Evolutionary conservation across 768 basidiomycete species (phyloP).

Genomic region (Krasilnikovozyma curviuscula): DNA sequence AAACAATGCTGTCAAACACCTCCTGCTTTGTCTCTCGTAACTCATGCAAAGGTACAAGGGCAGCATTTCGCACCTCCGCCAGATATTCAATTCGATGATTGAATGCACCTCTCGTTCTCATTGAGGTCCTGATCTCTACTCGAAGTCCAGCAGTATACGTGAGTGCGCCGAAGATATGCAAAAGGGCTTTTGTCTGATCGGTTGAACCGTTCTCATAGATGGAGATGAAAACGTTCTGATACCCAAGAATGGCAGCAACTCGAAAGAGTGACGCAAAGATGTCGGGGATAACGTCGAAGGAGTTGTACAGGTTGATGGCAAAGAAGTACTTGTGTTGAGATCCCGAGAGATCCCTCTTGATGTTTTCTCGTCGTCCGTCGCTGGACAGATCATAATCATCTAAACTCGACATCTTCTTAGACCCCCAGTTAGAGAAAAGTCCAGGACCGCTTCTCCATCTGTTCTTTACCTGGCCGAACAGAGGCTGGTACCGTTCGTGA

Average conservation of each 20-base stretch:
- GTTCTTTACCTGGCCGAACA: constrained; percentile 60
- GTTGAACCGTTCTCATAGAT: constrained; percentile 99
- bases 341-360: constrained; percentile 19
- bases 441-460: constrained; percentile 22
- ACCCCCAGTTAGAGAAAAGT: constrained; percentile 4
- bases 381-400: no score
- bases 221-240: constrained; percentile 93
- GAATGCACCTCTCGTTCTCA: constrained; percentile 83
- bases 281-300: constrained; percentile 95
- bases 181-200: constrained; percentile 92
- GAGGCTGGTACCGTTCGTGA: constrained; percentile 58
- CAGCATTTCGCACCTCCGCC: constrained; percentile 98
- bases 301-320: constrained; percentile 98
- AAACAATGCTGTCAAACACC: constrained; percentile 87
- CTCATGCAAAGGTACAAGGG: constrained; percentile 87
- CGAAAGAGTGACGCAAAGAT: constrained; percentile 92
- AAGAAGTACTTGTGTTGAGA: constrained; percentile 94
- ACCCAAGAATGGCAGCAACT: constrained; percentile 74
- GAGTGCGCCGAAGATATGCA: constrained; percentile 85
- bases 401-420: neutral
- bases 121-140: constrained; percentile 77
- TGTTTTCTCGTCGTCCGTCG: no score
- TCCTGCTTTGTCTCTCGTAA: constrained; percentile 78
- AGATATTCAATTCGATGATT: constrained; percentile 99
- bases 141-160: constrained; percentile 76